These are phyloP conservation scores for Helicostylum pulchrum DNA, from an alignment of 192 early-diverging fungal species.

Conservation along the genomic window DNA sequence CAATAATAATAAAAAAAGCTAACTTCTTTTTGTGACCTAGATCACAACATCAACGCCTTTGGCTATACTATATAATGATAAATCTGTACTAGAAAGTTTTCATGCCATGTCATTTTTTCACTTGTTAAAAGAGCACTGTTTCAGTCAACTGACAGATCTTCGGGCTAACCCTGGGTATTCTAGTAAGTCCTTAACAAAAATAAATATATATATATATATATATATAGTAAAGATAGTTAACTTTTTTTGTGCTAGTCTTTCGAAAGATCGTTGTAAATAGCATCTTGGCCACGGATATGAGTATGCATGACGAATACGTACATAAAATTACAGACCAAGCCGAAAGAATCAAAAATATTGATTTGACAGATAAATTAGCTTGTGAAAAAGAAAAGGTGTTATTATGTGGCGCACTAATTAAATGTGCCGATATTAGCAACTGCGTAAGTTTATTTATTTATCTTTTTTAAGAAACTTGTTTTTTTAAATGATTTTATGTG, in stretches of 20 bases:
- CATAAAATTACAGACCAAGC: conserved; percentile 62
- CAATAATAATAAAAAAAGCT: conserved; percentile 18
- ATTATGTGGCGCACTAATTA: conserved; percentile 72
- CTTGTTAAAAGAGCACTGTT: conserved; percentile 54
- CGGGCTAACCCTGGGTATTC: conserved; percentile 2
- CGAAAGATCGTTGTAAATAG: conserved; percentile 68
- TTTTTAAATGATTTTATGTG: background rate
- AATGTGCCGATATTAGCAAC: conserved; percentile 82
- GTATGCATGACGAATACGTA: conserved; percentile 76
- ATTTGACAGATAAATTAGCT: conserved; percentile 39
- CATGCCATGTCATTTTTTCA: conserved; percentile 77
- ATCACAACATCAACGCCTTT: conserved; percentile 61
- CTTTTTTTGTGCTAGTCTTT: conserved; percentile 31
- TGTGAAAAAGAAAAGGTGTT: conserved; percentile 57
- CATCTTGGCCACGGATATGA: conserved; percentile 83
- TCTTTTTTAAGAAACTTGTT: background rate
- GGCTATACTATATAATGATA: conserved; percentile 90
- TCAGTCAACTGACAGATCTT: conserved; percentile 5
- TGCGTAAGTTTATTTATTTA: conserved; percentile 41
- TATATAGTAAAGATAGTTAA: no score
- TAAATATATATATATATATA: no score
- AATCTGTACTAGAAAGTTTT: conserved; percentile 91
- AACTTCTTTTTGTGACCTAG: background rate
- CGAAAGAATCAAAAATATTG: conserved; percentile 45
- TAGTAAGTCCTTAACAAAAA: conserved; percentile 9